phyloP scores from a whole-genome alignment of 179 eudicot genomes.

The Nepenthes alata region DNA sequence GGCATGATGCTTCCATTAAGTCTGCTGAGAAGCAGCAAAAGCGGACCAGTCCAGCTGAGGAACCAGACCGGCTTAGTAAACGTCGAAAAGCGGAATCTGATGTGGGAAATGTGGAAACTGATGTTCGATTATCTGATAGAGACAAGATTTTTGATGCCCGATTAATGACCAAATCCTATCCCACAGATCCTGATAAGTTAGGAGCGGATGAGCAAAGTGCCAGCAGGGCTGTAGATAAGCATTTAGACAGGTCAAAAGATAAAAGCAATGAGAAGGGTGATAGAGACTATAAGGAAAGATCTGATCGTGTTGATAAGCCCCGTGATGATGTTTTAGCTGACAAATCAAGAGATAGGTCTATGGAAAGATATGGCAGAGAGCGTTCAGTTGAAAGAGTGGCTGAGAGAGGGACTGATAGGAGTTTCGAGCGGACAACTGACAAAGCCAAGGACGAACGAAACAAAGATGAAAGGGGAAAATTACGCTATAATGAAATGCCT shows the following conservation, averaged over 20 bases:
- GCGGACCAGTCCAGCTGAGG: constrained; percentile 80
- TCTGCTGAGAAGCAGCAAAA: constrained; percentile 56
- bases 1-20: constrained; percentile 50
- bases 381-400: constrained; percentile 63
- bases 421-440: constrained; percentile 45
- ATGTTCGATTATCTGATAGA: constrained; percentile 47
- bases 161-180: constrained; percentile 33
- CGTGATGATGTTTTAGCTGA: constrained; percentile 61
- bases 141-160: constrained; percentile 41
- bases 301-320: constrained; percentile 61
- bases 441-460: constrained; percentile 66
- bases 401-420: constrained; percentile 61
- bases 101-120: constrained; percentile 50
- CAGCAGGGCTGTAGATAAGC: constrained; percentile 39
- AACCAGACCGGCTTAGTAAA: constrained; percentile 61
- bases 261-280: constrained; percentile 67
- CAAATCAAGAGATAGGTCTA: constrained; percentile 65
- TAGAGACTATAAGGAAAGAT: constrained; percentile 65
- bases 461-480: constrained; percentile 75
- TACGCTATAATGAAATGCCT: constrained; percentile 48
- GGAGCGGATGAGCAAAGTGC: constrained; percentile 39
- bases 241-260: constrained; percentile 51
- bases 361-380: constrained; percentile 82
- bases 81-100: constrained; percentile 76
- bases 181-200: constrained; percentile 38